These are phyloP conservation scores for Alternaria brassicicola DNA, from an alignment of 2,329 filamentous ascomycete genomes.

Conservation along the genomic window DNA sequence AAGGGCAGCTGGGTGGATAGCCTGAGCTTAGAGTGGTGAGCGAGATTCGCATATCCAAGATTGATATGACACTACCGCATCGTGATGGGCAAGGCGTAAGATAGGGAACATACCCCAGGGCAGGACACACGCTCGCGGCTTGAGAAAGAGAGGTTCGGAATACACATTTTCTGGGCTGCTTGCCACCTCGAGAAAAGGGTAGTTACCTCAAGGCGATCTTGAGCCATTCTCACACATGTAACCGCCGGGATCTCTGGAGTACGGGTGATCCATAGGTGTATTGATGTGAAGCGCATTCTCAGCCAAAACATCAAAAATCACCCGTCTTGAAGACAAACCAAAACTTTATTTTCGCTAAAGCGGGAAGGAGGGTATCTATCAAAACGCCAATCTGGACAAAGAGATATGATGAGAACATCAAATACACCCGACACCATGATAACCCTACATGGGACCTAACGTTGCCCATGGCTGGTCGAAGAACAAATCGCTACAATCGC, in stretches of 20 bases:
- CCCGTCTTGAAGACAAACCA: not conserved
- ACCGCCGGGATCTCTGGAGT: too few species aligned
- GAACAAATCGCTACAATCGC: not conserved
- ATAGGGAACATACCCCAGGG: too few species aligned
- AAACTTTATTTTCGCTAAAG: not conserved
- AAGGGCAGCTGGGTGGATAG: conserved; percentile 57
- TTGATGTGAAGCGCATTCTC: too few species aligned
- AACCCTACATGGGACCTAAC: not conserved
- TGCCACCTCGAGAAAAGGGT: not conserved
- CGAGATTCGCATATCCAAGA: not conserved
- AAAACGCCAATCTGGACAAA: not conserved
- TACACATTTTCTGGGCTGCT: not conserved
- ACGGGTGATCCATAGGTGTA: too few species aligned
- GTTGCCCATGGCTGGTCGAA: not conserved
- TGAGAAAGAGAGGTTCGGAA: not conserved
- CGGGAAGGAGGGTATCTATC: conserved; percentile 1
- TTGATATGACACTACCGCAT: not conserved
- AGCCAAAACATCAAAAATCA: not conserved
- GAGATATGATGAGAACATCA: not conserved
- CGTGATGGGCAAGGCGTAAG: not conserved
- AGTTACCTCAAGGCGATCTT: too few species aligned
- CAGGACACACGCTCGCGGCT: not conserved
- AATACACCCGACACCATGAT: not conserved
- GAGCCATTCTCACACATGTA: too few species aligned
- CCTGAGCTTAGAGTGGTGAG: conserved; percentile 44